These are phyloP conservation scores for Artemisia annua DNA, from an alignment of 129 eudicot genomes.

Conservation along the genomic window DNA sequence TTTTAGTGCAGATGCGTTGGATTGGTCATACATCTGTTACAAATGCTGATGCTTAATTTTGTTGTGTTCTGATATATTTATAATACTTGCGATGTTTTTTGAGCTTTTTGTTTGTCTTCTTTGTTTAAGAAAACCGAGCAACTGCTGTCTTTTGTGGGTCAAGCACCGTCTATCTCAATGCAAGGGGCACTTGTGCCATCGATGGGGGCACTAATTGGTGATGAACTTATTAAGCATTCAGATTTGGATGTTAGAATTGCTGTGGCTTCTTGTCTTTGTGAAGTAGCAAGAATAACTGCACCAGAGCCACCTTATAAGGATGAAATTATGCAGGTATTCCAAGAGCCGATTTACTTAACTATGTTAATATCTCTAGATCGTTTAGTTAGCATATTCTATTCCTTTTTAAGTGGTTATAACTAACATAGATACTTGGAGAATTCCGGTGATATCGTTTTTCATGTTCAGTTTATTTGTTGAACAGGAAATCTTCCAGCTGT, in stretches of 20 bases:
- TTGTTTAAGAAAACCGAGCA: slow-evolving; percentile 45
- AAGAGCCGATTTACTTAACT: neutral
- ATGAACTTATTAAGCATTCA: slow-evolving; percentile 44
- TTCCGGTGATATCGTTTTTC: no score
- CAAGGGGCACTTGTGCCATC: slow-evolving; percentile 58
- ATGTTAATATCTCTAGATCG: neutral
- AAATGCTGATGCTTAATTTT: no score
- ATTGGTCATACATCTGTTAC: no score
- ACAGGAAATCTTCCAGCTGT: slow-evolving; percentile 62
- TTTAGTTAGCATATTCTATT: neutral
- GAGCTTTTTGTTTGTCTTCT: slow-evolving; percentile 11
- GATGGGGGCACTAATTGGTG: slow-evolving; percentile 51
- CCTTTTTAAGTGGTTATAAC: slow-evolving; percentile 1
- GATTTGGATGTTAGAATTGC: slow-evolving; percentile 49
- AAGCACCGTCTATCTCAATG: slow-evolving; percentile 47
- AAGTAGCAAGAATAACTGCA: slow-evolving; percentile 65
- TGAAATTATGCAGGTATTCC: slow-evolving; percentile 60
- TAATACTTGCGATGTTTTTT: neutral
- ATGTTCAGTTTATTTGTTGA: neutral
- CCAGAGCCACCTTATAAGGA: slow-evolving; percentile 59
- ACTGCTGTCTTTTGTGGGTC: slow-evolving; percentile 55
- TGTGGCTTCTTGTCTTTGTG: slow-evolving; percentile 60
- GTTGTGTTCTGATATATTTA: no score
- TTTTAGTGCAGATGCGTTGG: no score
- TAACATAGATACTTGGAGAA: neutral